Base-by-base conservation (phyloP, 176 grass and related monocot genomes). In the Cenchrus purpureus region DNA sequence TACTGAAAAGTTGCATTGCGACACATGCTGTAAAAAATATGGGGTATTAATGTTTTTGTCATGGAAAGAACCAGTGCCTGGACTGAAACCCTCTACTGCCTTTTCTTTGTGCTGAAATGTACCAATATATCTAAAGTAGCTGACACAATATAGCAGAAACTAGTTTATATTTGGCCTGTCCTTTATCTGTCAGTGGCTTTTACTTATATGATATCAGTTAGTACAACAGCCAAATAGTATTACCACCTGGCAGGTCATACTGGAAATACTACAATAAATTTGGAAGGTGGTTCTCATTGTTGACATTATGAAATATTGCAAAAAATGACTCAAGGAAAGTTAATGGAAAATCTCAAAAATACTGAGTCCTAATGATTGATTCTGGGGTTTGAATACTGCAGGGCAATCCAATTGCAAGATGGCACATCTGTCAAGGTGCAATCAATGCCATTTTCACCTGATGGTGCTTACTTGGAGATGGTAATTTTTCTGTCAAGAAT, bases 371-470 rank as follows among this genome's bases (percentile, higher is more conserved):
- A 50, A 67, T 73, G 62, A 83, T 88, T 79, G 65, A 89, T 84
- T 69, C 48, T 82, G 73, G 28, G n/a, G 73, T 90, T 20, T 54
- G 57, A 85, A 85, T 92, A 73, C 63, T 85, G 72, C 88, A 97
- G 97, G 92, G 88, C 51, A 99, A 99, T 86, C 94, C 97, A 78
- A 68, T 83, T 69, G 92, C 94, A 78, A 94, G 94, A 86, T 99
- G 97, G 94, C 97, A 97, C 82, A 97, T 99, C 55, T 99, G 88
- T 89, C 88, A 91, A 85, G 94, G 97, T 92, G 86, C 94, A 77
- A 89, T 97, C 84, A 99, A 96, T 82, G 87, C 81, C 80, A 88
- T 99, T 99, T 84, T 99, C 94, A 32, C 78, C 86, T 8, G 92
- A 99, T 85, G 97, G 94, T 44, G 82, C 84, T 83, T 97, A 91